Base-by-base conservation (phyloP, 179 eudicot genomes). In the Carnegiea gigantea region DNA sequence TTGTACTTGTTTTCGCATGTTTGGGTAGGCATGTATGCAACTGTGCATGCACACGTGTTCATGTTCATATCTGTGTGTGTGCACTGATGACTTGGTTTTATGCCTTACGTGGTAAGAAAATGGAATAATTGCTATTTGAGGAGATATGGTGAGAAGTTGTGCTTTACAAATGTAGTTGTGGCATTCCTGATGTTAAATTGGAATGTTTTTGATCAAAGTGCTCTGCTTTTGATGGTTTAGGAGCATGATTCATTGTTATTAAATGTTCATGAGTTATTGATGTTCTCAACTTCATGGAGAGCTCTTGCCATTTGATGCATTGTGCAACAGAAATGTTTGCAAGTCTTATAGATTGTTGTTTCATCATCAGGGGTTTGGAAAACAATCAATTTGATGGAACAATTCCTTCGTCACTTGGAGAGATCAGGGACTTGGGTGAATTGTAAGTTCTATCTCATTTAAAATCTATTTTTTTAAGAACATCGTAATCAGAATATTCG, bases 381-480 rank as follows among this genome's bases (percentile, higher is more conserved):
- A 88, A 88, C 79, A 97, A 97, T 85, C 86, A 78, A 48, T 88
- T 97, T 20, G 83, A 67, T 86, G 98, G 98, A 82, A 79, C 86
- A 51, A 93, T 97, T 81, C 99, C 98, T 73, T 85, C 93, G 76
- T 93, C 97, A 60, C 92, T 97, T 71, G 97, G 92, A 87, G 88
- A 83, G 64, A 88, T 92, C 24, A 75, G 57, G 53, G 88, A 82
- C 78, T 83, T 97, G 87, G 88, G 77, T 65, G 97, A 97, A 87
- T 88, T 97, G 99, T 97, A 91, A 93, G 98, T 89, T 80, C 43
- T 57, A 67, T 83, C 59, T 77, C 78, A 43, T 67, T 49, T 70
- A 65, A 74, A 74, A 60, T 12, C 76, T 57, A 15, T 36, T 72
- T 70, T 28, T 24, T 18, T 6, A 2, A 21, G 73, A 20, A 40